Base-by-base conservation (phyloP, 192 early-diverging fungal species). In the Pilobolus umbonatus region DNA sequence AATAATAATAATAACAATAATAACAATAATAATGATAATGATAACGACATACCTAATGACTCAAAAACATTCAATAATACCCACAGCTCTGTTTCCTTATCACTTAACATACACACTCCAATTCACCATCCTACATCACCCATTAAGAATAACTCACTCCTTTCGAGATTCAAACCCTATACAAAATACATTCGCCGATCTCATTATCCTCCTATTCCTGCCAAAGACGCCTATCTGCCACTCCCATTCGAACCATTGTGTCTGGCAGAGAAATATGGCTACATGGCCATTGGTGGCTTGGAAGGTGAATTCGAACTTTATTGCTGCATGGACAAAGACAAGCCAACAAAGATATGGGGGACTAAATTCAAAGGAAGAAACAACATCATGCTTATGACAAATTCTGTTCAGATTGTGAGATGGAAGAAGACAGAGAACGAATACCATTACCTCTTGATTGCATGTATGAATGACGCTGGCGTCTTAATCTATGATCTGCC, bases 251-350 rank as follows among this genome's bases (percentile, higher is more conserved):
- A 68, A 28, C 78, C 75, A 21, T 28, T 80, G 14, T 77, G 78
- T 35, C 17, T 80, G 4, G 73, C 64, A 10, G 67, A 77, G 25
- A 57, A 60, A 10, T 77, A 71, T 44, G 78, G 78, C 2, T 80
- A 77, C 42, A 55, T 80, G 49, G 78, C 65, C 5, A 55, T 75
- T 31, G 78, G 78, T 51, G 52, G 66, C 2, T 11, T 52, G 10
- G 65, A 71, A 21, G 75, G 75, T 0, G 57, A 46, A 24, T 45
- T 80, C n/a, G 58, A 61, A 31, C 65, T 77, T 2, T 73, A 73
- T 40, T 80, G 78, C 22, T 75, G 60, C 45, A 66, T 67, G 59
- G 51, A 56, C n/a, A 26, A 36, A 9, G 19, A 19, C 15, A 32
- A 59, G 9, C 68, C 36, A 26, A 22, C 57, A 14, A 71, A 71